These are phyloP conservation scores for Phytophthora crassamura DNA, from an alignment of 352 stramenopile genomes.

Conservation along the genomic window DNA sequence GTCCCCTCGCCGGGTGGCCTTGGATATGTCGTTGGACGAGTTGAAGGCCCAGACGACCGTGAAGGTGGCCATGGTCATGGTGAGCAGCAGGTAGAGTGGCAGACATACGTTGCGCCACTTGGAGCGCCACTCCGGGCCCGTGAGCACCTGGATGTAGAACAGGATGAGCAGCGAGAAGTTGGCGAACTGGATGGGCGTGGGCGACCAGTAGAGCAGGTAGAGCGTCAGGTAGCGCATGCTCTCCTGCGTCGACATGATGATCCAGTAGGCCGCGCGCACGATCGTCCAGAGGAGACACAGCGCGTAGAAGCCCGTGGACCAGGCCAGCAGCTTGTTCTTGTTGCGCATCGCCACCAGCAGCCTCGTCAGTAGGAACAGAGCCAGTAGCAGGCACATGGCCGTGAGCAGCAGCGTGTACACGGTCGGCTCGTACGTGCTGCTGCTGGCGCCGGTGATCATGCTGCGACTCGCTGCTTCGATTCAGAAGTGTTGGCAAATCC, in stretches of 20 bases:
- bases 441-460: slow-evolving; percentile 28
- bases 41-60: slow-evolving; percentile 88
- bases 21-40: slow-evolving; percentile 84
- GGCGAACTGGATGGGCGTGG: slow-evolving; percentile 88
- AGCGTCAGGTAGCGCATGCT: slow-evolving; percentile 83
- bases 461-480: slow-evolving; percentile 15
- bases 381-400: slow-evolving; percentile 74
- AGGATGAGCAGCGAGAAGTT: slow-evolving; percentile 90
- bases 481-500: slow-evolving; percentile 20
- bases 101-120: slow-evolving; percentile 84
- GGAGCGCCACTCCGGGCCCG: slow-evolving; percentile 72
- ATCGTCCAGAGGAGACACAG: slow-evolving; percentile 86
- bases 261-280: slow-evolving; percentile 84
- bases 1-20: slow-evolving; percentile 67
- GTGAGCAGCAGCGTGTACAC: slow-evolving; percentile 84
- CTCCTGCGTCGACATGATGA: slow-evolving; percentile 78
- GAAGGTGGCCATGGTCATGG: slow-evolving; percentile 85
- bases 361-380: slow-evolving; percentile 76
- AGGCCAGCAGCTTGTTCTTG: slow-evolving; percentile 87
- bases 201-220: slow-evolving; percentile 89
- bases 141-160: slow-evolving; percentile 91
- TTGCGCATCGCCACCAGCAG: slow-evolving; percentile 72
- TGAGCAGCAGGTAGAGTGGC: slow-evolving; percentile 83
- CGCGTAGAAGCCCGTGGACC: slow-evolving; percentile 84
- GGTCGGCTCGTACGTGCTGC: slow-evolving; percentile 57